Percentiles rank a stretch among this genome's conserved stretches.
Conservation (phyloP, 805 yeast genomes). For the Starmerella powellii region DNA sequence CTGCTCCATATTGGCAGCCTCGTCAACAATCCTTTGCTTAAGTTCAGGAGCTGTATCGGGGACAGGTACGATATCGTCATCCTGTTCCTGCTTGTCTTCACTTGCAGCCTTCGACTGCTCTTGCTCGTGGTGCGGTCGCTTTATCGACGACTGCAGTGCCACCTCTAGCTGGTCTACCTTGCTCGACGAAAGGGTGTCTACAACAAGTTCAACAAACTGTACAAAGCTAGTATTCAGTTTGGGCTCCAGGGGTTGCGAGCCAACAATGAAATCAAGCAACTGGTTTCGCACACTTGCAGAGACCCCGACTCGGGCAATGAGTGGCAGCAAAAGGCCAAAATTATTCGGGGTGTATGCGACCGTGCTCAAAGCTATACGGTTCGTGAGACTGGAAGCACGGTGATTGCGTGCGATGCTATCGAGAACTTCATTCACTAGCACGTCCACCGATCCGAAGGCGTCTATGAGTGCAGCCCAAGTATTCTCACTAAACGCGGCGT, state of each 20-base stretch:
- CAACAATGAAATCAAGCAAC: conserved; percentile 1
- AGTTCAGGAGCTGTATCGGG: not conserved
- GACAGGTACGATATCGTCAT: too few relatives aligned
- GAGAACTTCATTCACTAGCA: not conserved
- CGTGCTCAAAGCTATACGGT: not conserved
- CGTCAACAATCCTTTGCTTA: conserved; percentile 9
- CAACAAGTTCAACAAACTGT: conserved; percentile 11
- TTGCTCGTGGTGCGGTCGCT: too few relatives aligned
- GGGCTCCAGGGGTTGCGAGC: conserved; percentile 12
- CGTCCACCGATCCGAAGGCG: conserved; percentile 1
- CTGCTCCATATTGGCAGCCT: conserved; percentile 18
- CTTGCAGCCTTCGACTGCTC: too few relatives aligned
- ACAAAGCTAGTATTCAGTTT: conserved; percentile 9
- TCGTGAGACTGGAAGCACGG: not conserved
- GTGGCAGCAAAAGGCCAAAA: conserved; percentile 18
- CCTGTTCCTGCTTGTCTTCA: too few relatives aligned
- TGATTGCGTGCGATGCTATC: not conserved
- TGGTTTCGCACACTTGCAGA: not conserved
- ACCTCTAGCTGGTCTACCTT: conserved; percentile 45
- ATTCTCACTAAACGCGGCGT: conserved; percentile 16
- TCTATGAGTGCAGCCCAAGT: conserved; percentile 14
- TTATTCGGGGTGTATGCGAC: conserved; percentile 1
- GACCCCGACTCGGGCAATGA: conserved; percentile 1
- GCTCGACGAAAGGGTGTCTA: not conserved
- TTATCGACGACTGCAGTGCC: conserved; percentile 52